Evolutionary conservation across 2,329 filamentous ascomycete genomes (phyloP).

Genomic region (Blastomyces gilchristii): DNA sequence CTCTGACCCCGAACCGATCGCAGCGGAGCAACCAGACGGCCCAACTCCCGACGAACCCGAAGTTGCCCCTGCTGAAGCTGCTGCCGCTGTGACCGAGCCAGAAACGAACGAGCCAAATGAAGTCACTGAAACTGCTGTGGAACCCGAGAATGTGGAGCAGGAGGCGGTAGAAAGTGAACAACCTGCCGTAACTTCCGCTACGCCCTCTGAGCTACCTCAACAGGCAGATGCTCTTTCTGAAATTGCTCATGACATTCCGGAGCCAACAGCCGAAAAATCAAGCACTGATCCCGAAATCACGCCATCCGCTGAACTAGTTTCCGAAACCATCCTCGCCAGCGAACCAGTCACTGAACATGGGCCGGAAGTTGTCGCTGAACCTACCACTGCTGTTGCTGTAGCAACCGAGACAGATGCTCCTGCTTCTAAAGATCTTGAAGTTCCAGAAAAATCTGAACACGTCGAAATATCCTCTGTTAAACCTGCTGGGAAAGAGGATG

Average conservation of each 20-base stretch:
- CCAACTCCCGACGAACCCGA: neutral
- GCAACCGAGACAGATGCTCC: neutral
- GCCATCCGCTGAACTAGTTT: neutral
- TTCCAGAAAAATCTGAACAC: neutral
- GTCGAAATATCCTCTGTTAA: conserved; percentile 10
- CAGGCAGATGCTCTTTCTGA: neutral
- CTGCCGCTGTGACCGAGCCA: neutral
- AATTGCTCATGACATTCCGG: neutral
- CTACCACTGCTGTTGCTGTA: neutral
- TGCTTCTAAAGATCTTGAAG: conserved; percentile 7
- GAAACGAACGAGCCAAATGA: conserved; percentile 1
- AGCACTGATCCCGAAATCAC: neutral
- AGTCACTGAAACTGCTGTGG: neutral
- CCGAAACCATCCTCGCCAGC: neutral
- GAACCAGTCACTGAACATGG: neutral
- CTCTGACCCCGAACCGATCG: conserved; percentile 6
- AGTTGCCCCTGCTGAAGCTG: neutral
- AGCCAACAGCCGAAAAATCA: neutral
- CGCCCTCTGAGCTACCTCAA: neutral
- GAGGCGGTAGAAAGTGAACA: neutral
- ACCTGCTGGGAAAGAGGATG: conserved; percentile 1
- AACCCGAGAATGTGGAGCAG: neutral
- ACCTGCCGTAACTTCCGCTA: neutral
- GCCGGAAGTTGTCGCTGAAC: neutral
- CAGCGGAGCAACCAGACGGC: neutral